A percentile compares a stretch with the other conserved stretches of the same genome.
Evolutionary conservation across 163 green algal species (phyloP).

Genomic region (Scenedesmus sp.): DNA sequence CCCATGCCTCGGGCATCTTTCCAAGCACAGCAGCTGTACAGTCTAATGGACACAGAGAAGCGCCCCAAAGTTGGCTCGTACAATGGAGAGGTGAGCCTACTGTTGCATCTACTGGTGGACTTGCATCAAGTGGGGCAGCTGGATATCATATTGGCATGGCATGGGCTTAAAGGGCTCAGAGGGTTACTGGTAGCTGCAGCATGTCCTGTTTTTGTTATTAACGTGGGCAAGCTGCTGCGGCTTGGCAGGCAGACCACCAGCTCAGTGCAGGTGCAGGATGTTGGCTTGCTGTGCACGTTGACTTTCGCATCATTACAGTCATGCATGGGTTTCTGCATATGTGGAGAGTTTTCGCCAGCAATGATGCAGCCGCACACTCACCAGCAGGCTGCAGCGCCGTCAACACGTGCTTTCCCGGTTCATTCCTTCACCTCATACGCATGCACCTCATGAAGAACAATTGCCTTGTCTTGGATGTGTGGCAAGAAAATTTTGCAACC

Average conservation of each 20-base stretch:
- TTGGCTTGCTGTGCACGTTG: no score
- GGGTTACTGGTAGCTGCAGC: not conserved
- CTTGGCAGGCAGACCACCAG: not conserved
- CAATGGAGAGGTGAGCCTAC: constrained; percentile 28
- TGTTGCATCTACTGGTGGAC: not conserved
- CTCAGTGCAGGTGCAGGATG: not conserved
- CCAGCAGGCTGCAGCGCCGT: not conserved
- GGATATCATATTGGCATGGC: not conserved
- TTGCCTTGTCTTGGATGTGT: no score
- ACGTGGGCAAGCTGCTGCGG: no score
- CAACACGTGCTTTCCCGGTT: not conserved
- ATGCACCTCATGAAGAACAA: no score
- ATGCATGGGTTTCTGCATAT: not conserved
- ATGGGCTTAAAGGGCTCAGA: not conserved
- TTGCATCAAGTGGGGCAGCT: not conserved
- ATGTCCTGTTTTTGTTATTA: not conserved
- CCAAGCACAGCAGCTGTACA: constrained; percentile 33
- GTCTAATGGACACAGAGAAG: not conserved
- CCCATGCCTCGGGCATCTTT: not conserved
- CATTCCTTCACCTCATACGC: not conserved
- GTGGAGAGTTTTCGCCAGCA: no score
- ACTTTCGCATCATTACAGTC: not conserved
- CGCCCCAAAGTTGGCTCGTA: not conserved
- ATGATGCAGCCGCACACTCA: no score
- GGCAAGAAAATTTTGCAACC: no score